phyloP scores from a whole-genome alignment of 169 alveolate species.

The Condylostoma magnum region DNA sequence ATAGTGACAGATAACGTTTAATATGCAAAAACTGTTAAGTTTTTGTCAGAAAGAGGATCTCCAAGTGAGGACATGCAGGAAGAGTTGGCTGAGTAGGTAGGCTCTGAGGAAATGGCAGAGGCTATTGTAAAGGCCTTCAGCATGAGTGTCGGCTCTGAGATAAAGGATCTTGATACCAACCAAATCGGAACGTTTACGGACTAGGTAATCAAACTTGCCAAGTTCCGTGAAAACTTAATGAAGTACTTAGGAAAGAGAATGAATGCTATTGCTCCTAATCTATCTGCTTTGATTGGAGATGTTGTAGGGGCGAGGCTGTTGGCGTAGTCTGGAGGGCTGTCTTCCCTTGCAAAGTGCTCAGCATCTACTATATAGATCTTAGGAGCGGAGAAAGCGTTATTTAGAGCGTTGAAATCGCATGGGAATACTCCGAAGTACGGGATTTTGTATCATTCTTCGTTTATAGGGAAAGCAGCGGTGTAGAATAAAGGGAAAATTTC shows the following conservation, averaged over 20 bases:
- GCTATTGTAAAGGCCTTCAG: slow-evolving; percentile 86
- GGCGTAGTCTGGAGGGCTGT: slow-evolving; percentile 96
- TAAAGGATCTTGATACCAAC: slow-evolving; percentile 88
- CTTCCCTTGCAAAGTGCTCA: slow-evolving; percentile 94
- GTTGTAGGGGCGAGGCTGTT: slow-evolving; percentile 95
- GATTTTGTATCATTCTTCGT: slow-evolving; percentile 93
- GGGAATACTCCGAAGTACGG: slow-evolving; percentile 99
- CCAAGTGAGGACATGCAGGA: slow-evolving; percentile 53
- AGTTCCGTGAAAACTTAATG: slow-evolving; percentile 86
- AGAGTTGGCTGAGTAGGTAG: slow-evolving; percentile 77
- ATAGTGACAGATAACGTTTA: slow-evolving; percentile 94
- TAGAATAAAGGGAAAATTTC: slow-evolving; percentile 96
- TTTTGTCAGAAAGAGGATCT: slow-evolving; percentile 77
- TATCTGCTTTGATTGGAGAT: slow-evolving; percentile 95
- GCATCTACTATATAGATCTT: slow-evolving; percentile 95
- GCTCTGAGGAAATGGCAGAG: slow-evolving; percentile 89
- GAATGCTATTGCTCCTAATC: slow-evolving; percentile 97
- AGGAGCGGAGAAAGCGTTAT: slow-evolving; percentile 98
- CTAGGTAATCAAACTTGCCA: slow-evolving; percentile 86
- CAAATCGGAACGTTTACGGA: slow-evolving; percentile 91
- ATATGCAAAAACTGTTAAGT: slow-evolving; percentile 88
- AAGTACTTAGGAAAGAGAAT: slow-evolving; percentile 89
- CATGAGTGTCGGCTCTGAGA: slow-evolving; percentile 96
- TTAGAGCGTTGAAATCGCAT: slow-evolving; percentile 96
- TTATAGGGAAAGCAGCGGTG: slow-evolving; percentile 94